Base-by-base conservation (phyloP, 1,284 basidiomycete species). In the Psilocybe mexicana region DNA sequence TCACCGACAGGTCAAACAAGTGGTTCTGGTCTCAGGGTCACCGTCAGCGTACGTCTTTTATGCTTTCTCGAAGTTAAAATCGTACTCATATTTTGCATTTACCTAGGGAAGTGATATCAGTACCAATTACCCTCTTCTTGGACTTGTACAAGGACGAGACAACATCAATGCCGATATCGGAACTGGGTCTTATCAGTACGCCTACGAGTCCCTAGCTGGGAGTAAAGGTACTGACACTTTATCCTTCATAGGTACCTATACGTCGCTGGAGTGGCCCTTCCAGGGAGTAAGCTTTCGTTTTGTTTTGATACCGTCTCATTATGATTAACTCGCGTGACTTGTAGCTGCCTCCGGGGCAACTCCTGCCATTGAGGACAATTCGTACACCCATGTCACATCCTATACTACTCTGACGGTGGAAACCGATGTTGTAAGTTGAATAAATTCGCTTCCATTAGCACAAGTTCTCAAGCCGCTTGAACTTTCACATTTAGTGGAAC, bases 71-170 rank as follows among this genome's bases (percentile, higher is more conserved):
- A 30, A 47, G 12, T 5, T 3, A 30, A 43, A 4, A 42, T 43
- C 38, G 25, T 11, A 8, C 2, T 44, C 28, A 43, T 4, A 1
- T 18, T 4, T 35, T 43, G 14, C 10, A 7, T 24, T 25, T 23
- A n/a, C 12, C 14, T 36, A 53, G 52, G 52, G 52, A 6, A 44
- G 42, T 18, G 52, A 53, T 53, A 44, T 53, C 14, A 44, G 42
- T 42, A 8, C 42, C 7, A 25, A 18, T 14, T 44, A 6, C 14
- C 52, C 42, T 18, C 26, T 53, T 30, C 33, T 53, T n/a, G 52
- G 52, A 33, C 52, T 53, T 53, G 52, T 53, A 23, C 52, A 53
- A 36, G 52, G 52, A 24, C 52, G 52, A 11, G 52, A 53, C 30
- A 44, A 53, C n/a, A 18, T 53, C 14, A 42, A 53, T 36, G 14